phyloP scores from a whole-genome alignment of 2,329 filamentous ascomycete genomes.

The Blastomyces emzantsi region DNA sequence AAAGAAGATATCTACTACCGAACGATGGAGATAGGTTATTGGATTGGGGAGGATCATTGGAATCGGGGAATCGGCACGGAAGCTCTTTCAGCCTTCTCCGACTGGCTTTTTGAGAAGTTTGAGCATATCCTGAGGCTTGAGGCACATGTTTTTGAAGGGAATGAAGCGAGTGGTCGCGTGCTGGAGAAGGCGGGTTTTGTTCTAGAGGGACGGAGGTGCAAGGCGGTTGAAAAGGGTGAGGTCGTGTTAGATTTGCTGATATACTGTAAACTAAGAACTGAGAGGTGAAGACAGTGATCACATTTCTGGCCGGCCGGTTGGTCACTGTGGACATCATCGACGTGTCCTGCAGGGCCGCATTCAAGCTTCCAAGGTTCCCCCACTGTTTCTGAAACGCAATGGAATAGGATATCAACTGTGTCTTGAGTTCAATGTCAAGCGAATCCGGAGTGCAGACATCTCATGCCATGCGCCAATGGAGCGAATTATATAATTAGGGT shows the following conservation, averaged over 20 bases:
- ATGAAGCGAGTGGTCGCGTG: not conserved
- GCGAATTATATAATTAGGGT: no score
- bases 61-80: not conserved
- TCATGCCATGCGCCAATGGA: no score
- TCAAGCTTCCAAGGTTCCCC: not conserved
- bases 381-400: not conserved
- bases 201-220: not conserved
- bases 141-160: not conserved
- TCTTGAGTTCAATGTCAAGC: no score
- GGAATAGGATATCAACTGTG: not conserved
- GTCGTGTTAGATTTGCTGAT: not conserved
- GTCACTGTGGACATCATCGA: not conserved
- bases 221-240: not conserved
- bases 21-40: not conserved
- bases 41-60: slow-evolving; percentile 1
- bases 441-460: no score
- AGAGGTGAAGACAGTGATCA: not conserved
- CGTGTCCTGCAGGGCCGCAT: not conserved
- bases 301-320: not conserved
- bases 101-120: not conserved
- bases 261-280: not conserved
- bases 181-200: not conserved
- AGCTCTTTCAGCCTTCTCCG: not conserved
- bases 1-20: not conserved
- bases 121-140: not conserved